Percentiles rank a stretch among this genome's conserved stretches.
phyloP scores from a whole-genome alignment of 768 basidiomycete genomes.

The Boletus rubroflammeus region DNA sequence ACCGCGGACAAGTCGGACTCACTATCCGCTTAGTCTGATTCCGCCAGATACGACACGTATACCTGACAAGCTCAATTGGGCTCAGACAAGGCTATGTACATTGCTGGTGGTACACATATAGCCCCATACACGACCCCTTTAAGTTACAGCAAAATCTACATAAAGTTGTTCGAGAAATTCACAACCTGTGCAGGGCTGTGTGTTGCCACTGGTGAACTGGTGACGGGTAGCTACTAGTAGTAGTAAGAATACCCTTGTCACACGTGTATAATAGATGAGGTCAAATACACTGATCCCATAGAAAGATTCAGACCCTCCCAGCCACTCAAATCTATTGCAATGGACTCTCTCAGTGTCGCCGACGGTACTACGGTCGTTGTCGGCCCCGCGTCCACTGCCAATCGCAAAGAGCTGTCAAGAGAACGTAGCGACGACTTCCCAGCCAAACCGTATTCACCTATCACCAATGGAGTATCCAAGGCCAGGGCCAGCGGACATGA shows the following conservation, averaged over 20 bases:
- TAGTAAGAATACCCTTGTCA: too few species aligned
- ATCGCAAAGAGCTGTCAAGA: slow-evolving; percentile 23
- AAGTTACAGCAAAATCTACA: too few species aligned
- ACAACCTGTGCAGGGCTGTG: too few species aligned
- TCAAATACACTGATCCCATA: not conserved
- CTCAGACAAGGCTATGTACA: not conserved
- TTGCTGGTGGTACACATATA: too few species aligned
- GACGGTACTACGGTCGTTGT: slow-evolving; percentile 47
- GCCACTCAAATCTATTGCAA: not conserved
- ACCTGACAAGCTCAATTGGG: not conserved
- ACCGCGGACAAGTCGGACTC: not conserved
- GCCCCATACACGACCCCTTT: too few species aligned
- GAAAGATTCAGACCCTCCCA: not conserved
- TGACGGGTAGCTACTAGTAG: too few species aligned
- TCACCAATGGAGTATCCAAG: slow-evolving; percentile 12
- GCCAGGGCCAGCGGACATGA: slow-evolving; percentile 25
- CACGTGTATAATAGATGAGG: not conserved
- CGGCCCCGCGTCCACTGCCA: slow-evolving; percentile 28
- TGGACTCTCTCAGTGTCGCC: slow-evolving; percentile 36
- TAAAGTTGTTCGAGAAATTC: too few species aligned
- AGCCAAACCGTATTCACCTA: slow-evolving; percentile 15
- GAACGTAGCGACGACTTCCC: slow-evolving; percentile 21
- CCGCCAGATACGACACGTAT: too few species aligned
- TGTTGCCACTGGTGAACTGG: too few species aligned
- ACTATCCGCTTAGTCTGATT: too few species aligned